These are phyloP conservation scores for Alternaria sp. DNA, from an alignment of 2,329 filamentous ascomycete genomes.

Conservation along the genomic window DNA sequence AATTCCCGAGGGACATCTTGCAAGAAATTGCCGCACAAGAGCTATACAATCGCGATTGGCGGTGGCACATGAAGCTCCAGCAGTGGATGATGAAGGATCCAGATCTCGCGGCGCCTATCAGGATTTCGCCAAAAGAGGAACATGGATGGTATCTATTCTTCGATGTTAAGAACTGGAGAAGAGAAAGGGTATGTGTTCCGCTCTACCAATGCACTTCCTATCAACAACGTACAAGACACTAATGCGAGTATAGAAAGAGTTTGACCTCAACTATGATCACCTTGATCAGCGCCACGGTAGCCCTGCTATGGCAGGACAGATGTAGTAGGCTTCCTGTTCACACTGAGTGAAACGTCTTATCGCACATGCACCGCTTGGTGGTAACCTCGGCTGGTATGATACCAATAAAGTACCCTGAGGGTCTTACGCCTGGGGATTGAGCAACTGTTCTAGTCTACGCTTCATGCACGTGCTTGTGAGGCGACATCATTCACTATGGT, in stretches of 20 bases:
- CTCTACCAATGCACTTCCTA: not conserved
- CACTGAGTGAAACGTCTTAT: not conserved
- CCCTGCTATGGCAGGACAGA: slow-evolving; percentile 39
- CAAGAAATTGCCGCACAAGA: slow-evolving; percentile 71
- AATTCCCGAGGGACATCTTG: slow-evolving; percentile 68
- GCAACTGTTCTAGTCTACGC: not conserved
- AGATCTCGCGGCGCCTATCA: slow-evolving; percentile 52
- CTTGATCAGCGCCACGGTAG: slow-evolving; percentile 54
- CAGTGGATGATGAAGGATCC: slow-evolving; percentile 64
- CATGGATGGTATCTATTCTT: slow-evolving; percentile 63
- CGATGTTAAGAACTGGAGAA: slow-evolving; percentile 60
- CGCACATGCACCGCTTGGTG: not conserved
- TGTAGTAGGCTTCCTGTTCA: slow-evolving; percentile 18
- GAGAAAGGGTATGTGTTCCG: slow-evolving; percentile 52
- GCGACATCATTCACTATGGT: not conserved
- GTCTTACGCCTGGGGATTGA: not conserved
- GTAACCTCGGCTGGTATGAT: not conserved
- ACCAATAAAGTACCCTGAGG: not conserved
- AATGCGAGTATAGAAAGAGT: slow-evolving; percentile 52
- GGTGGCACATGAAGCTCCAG: slow-evolving; percentile 61
- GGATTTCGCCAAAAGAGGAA: slow-evolving; percentile 56
- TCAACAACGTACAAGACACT: slow-evolving; percentile 11
- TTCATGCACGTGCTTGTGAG: not conserved
- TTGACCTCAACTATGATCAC: slow-evolving; percentile 60
- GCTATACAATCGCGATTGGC: slow-evolving; percentile 61